Conservation (phyloP, 495 filamentous ascomycete species). For the Thermochaetoides thermophila region DNA sequence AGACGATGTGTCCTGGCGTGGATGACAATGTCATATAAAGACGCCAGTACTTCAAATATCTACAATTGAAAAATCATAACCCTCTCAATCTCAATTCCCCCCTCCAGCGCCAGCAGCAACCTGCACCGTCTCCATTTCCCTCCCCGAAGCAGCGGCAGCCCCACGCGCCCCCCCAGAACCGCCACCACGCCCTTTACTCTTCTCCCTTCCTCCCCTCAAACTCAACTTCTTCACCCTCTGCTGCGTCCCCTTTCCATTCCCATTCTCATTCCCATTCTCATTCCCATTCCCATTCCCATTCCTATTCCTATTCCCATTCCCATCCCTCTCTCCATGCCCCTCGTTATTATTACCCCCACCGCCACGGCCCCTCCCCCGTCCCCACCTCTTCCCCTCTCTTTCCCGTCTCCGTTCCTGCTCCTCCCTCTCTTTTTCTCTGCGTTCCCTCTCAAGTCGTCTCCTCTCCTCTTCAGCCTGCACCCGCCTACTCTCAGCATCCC, state of each 20-base stretch:
- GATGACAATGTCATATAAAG: too few species aligned
- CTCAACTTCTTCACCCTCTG: neutral
- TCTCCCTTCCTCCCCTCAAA: neutral
- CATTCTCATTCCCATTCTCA: neutral
- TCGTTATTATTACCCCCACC: neutral
- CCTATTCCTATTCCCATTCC: neutral
- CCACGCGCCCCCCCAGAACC: too few species aligned
- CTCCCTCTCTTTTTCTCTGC: slow-evolving; percentile 13
- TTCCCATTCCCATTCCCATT: neutral
- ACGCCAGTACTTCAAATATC: too few species aligned
- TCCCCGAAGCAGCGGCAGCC: too few species aligned
- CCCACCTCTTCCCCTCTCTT: slow-evolving; percentile 19
- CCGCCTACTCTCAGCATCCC: slow-evolving; percentile 77
- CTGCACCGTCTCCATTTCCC: too few species aligned
- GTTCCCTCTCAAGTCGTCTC: slow-evolving; percentile 16
- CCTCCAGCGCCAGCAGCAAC: too few species aligned
- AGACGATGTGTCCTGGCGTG: too few species aligned
- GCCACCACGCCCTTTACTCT: neutral
- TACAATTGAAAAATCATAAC: too few species aligned
- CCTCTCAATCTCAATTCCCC: too few species aligned
- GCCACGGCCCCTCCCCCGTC: slow-evolving; percentile 3
- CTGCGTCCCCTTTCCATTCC: neutral
- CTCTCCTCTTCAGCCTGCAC: slow-evolving; percentile 49
- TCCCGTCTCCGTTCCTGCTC: slow-evolving; percentile 8
- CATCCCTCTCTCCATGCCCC: neutral